phyloP scores from a whole-genome alignment of 345 rosid genomes.

The Gossypium ekmanianum region DNA sequence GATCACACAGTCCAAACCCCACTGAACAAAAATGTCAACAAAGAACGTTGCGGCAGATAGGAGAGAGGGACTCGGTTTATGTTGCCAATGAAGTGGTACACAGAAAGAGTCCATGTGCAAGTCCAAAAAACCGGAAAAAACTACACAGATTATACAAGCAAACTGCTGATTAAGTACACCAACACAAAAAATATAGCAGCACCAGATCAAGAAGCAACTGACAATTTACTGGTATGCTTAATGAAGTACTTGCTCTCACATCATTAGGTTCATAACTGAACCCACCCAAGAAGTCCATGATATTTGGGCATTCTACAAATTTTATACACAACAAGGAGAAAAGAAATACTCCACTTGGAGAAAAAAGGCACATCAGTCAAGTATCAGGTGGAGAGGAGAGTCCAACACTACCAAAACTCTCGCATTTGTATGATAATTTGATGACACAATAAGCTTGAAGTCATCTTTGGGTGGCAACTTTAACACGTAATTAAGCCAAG shows the following conservation, averaged over 20 bases:
- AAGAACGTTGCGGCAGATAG: neutral
- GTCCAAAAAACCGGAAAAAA: neutral
- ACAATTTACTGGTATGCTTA: neutral
- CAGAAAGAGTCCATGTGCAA: neutral
- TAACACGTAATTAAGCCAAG: neutral
- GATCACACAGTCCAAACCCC: neutral
- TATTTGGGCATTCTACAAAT: neutral
- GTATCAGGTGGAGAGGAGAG: neutral
- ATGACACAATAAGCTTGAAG: neutral
- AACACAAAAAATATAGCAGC: neutral
- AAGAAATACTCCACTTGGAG: neutral
- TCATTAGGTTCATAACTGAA: neutral
- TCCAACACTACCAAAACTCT: neutral
- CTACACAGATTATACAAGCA: neutral
- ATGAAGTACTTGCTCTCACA: conserved; percentile 6
- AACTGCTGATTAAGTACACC: neutral
- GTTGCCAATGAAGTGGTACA: neutral
- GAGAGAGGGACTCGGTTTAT: neutral
- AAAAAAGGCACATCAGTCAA: neutral
- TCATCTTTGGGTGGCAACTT: neutral
- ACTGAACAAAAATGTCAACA: neutral
- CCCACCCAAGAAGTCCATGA: neutral
- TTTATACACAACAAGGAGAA: neutral
- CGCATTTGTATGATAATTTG: neutral
- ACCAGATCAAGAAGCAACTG: neutral